phyloP scores from a whole-genome alignment of 768 basidiomycete species.

The Lactifluus pinguis region DNA sequence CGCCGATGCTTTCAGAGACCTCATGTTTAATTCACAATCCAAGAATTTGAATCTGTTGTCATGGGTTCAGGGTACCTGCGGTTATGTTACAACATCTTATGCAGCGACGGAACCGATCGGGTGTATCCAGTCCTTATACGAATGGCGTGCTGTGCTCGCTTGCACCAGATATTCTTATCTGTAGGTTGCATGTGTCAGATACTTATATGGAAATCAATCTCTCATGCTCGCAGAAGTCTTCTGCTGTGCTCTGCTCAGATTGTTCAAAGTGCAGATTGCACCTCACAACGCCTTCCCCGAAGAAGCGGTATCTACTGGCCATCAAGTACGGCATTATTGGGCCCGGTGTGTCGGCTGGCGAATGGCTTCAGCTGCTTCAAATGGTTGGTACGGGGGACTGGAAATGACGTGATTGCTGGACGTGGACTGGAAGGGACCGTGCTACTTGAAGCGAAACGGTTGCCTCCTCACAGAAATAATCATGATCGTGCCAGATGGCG shows the following conservation, averaged over 20 bases:
- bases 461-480: slow-evolving; percentile 48
- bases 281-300: slow-evolving; percentile 29
- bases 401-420: slow-evolving; percentile 49
- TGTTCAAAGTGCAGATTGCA: slow-evolving; percentile 36
- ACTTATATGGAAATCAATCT: slow-evolving; percentile 26
- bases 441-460: slow-evolving; percentile 31
- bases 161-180: slow-evolving; percentile 40
- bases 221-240: slow-evolving; percentile 9
- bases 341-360: slow-evolving; percentile 32
- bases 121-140: slow-evolving; percentile 29
- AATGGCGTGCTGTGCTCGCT: slow-evolving; percentile 26
- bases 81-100: slow-evolving; percentile 26
- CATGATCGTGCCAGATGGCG: slow-evolving; percentile 33
- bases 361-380: slow-evolving; percentile 36
- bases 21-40: slow-evolving; percentile 22
- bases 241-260: background rate
- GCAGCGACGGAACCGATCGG: slow-evolving; percentile 27
- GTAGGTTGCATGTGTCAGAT: slow-evolving; percentile 23
- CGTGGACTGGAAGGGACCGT: slow-evolving; percentile 28
- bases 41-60: background rate
- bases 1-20: slow-evolving; percentile 21
- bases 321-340: slow-evolving; percentile 38
- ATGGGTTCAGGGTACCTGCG: background rate
- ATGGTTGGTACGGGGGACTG: slow-evolving; percentile 40
- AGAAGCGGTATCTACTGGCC: slow-evolving; percentile 25